phyloP scores from a whole-genome alignment of 305 asterid species.

The Fraxinus nigra region DNA sequence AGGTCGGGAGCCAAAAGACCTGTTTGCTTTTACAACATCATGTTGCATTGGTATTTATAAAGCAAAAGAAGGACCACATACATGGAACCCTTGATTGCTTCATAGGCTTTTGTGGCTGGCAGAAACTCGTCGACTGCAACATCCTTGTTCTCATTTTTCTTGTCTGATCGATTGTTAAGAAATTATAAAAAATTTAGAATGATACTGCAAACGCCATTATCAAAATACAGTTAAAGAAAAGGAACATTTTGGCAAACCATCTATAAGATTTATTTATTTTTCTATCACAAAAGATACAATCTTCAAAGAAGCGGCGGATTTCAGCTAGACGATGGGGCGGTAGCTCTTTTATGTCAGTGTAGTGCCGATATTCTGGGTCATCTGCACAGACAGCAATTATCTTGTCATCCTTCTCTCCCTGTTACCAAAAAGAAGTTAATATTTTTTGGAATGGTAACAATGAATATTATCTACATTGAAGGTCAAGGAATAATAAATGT shows the following conservation, averaged over 20 bases:
- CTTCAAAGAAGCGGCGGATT: constrained; percentile 80
- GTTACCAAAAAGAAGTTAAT: constrained; percentile 12
- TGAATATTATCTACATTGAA: constrained; percentile 10
- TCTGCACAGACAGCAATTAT: constrained; percentile 86
- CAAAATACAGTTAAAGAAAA: neutral
- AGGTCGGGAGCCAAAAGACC: neutral
- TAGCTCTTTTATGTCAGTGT: constrained; percentile 62
- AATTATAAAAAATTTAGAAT: neutral
- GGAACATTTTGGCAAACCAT: neutral
- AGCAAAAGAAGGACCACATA: constrained; percentile 38
- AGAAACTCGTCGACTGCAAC: constrained; percentile 86
- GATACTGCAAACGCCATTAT: neutral
- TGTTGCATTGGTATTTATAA: neutral
- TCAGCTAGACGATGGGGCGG: constrained; percentile 90
- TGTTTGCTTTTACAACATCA: neutral
- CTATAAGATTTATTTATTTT: neutral
- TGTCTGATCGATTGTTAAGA: constrained; percentile 55
- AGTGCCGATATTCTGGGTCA: constrained; percentile 77
- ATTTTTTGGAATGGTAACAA: neutral
- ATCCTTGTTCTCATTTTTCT: constrained; percentile 95
- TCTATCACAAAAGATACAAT: constrained; percentile 52
- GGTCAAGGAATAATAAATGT: neutral
- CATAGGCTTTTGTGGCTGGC: constrained; percentile 64
- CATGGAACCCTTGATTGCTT: constrained; percentile 86
- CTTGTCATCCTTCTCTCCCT: constrained; percentile 89